Evolutionary conservation across 1,284 basidiomycete genomes (phyloP).

Genomic region (Marasmius tenuissimus): DNA sequence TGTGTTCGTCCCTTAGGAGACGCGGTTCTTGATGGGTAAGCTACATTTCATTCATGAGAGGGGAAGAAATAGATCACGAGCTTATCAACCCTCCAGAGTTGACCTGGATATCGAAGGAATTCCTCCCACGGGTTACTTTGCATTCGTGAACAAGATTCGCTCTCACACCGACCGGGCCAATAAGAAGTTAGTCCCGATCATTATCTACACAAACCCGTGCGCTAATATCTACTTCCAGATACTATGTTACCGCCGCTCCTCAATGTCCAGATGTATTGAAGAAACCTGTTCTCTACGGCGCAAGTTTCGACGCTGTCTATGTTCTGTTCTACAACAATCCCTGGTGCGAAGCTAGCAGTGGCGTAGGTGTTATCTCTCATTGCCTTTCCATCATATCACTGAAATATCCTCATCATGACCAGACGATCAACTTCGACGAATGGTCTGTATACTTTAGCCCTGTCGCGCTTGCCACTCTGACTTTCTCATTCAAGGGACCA

Average conservation of each 20-base stretch:
- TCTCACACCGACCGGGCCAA: slow-evolving; percentile 44
- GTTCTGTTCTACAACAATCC: slow-evolving; percentile 61
- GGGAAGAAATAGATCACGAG: slow-evolving; percentile 54
- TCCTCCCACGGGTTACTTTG: slow-evolving; percentile 45
- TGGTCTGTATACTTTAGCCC: slow-evolving; percentile 37
- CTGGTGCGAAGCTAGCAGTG: slow-evolving; percentile 39
- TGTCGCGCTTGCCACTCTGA: not conserved
- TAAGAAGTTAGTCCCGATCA: slow-evolving; percentile 41
- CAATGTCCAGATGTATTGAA: too few relatives aligned
- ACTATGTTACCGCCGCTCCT: slow-evolving; percentile 65
- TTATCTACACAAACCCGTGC: not conserved
- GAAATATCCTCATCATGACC: slow-evolving; percentile 3
- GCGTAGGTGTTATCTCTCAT: slow-evolving; percentile 35
- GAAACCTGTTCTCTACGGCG: slow-evolving; percentile 51
- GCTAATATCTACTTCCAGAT: slow-evolving; percentile 34
- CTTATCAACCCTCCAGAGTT: slow-evolving; percentile 29
- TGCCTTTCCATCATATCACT: not conserved
- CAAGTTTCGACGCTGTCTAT: slow-evolving; percentile 61
- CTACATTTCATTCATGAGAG: not conserved
- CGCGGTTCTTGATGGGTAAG: slow-evolving; percentile 64
- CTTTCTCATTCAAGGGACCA: slow-evolving; percentile 44
- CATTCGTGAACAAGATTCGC: slow-evolving; percentile 56
- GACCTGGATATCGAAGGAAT: slow-evolving; percentile 72
- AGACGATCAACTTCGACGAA: slow-evolving; percentile 51
- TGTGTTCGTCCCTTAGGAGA: slow-evolving; percentile 31